Evolutionary conservation across 1,284 basidiomycete species (phyloP).

Genomic region (Coniferiporia weirii): DNA sequence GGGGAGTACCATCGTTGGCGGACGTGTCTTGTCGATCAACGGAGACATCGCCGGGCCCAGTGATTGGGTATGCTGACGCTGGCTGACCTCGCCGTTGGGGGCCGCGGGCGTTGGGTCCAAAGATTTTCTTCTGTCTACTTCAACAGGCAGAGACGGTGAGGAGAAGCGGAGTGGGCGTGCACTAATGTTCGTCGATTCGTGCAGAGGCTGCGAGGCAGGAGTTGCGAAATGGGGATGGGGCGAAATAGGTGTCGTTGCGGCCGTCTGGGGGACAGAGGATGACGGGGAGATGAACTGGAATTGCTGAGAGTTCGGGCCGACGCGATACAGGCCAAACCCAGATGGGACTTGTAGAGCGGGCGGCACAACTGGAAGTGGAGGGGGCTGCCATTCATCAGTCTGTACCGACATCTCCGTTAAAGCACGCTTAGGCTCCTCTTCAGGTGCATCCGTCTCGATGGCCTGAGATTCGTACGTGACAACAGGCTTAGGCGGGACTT

Average conservation of each 20-base stretch:
- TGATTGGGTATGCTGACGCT: slow-evolving; percentile 46
- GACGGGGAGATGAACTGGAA: slow-evolving; percentile 71
- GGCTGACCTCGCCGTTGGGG: slow-evolving; percentile 36
- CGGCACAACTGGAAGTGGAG: slow-evolving; percentile 24
- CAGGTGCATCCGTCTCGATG: slow-evolving; percentile 30
- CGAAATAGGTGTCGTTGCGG: slow-evolving; percentile 26
- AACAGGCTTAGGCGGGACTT: not conserved
- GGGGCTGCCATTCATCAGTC: slow-evolving; percentile 65
- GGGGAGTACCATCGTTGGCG: slow-evolving; percentile 81
- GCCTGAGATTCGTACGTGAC: slow-evolving; percentile 37
- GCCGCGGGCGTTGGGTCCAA: slow-evolving; percentile 64
- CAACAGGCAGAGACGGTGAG: slow-evolving; percentile 31
- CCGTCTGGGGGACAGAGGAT: slow-evolving; percentile 31
- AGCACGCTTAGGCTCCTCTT: slow-evolving; percentile 46
- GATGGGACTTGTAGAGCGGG: slow-evolving; percentile 22
- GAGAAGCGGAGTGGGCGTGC: slow-evolving; percentile 28
- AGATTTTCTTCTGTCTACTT: slow-evolving; percentile 41
- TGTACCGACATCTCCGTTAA: slow-evolving; percentile 70
- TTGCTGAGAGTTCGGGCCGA: slow-evolving; percentile 57
- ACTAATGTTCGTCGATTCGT: slow-evolving; percentile 38
- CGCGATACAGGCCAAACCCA: slow-evolving; percentile 42
- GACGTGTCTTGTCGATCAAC: slow-evolving; percentile 70
- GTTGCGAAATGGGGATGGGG: slow-evolving; percentile 27
- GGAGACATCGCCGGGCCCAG: slow-evolving; percentile 33
- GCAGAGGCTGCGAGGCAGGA: slow-evolving; percentile 38